These are phyloP conservation scores for Umbellularia californica DNA, from an alignment of 164 flowering plant genomes.

Conservation along the genomic window DNA sequence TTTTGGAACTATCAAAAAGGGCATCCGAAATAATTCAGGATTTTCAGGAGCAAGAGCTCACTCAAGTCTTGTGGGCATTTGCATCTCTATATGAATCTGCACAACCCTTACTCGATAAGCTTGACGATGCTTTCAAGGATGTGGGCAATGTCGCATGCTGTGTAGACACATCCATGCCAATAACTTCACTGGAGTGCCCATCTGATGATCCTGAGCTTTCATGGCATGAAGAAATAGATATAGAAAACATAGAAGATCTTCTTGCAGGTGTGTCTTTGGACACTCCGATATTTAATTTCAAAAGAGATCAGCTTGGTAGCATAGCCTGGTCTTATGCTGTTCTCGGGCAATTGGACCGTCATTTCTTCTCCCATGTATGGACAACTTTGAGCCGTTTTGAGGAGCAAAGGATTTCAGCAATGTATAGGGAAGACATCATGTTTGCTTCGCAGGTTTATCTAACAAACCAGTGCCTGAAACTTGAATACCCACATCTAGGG, in stretches of 20 bases:
- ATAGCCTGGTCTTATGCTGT: slow-evolving; percentile 98
- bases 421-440: slow-evolving; percentile 79
- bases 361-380: slow-evolving; percentile 76
- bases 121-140: slow-evolving; percentile 53
- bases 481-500: slow-evolving; percentile 68
- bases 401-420: slow-evolving; percentile 73
- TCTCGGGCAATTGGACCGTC: slow-evolving; percentile 65
- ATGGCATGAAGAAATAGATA: slow-evolving; percentile 13
- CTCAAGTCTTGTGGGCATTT: slow-evolving; percentile 95
- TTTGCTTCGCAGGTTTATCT: slow-evolving; percentile 87
- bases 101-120: slow-evolving; percentile 53
- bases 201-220: slow-evolving; percentile 1
- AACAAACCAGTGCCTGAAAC: slow-evolving; percentile 79
- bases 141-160: slow-evolving; percentile 35
- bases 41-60: slow-evolving; percentile 78
- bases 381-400: slow-evolving; percentile 52
- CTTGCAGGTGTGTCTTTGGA: slow-evolving; percentile 15
- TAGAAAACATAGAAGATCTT: slow-evolving; percentile 17
- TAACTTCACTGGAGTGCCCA: slow-evolving; percentile 2
- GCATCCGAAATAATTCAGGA: slow-evolving; percentile 62
- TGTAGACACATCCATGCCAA: slow-evolving; percentile 13
- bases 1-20: slow-evolving; percentile 58
- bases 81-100: slow-evolving; percentile 85
- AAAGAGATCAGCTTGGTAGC: slow-evolving; percentile 80
- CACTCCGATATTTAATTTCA: slow-evolving; percentile 45